Base-by-base conservation (phyloP, 306 rosid species). In the Trifolium subterraneum region DNA sequence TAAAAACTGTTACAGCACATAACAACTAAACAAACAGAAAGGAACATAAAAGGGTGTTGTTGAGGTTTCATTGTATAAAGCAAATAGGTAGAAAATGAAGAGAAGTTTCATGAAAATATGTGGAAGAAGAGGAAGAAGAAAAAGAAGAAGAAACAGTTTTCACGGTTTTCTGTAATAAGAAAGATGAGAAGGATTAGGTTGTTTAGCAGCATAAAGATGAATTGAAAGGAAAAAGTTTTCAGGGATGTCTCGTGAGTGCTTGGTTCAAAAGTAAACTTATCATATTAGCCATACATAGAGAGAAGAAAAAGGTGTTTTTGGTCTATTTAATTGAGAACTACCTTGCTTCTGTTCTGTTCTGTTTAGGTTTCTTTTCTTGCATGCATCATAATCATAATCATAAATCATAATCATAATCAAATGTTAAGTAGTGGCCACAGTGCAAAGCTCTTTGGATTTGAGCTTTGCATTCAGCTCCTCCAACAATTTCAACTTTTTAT, bases 241-340 rank as follows among this genome's bases (percentile, higher is more conserved):
- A 91, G 86, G 88, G 91, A 74, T 54, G 84, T 59, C 97, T 78
- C 97, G 97, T 93, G 98, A 90, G 54, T 84, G 76, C 91, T 82
- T 70, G 87, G 90, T 84, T 86, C 78, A 85, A 90, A 93, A 85
- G 92, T 77, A 2, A 47, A 82, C 61, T 74, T 14, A 27, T 54
- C 13, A 55, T 27, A 56, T 15, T 25, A 68, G 68, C 52, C 35
- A 76, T 74, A 69, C 35, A 76, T 74, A 69, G 77, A 79, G 3
- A 72, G 56, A 71, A 56, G 56, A 71, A 56, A 56, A 56, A 56
- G 63, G n/a, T 56, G 33, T 56, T 80, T 80, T 76, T 74, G 72
- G 60, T 72, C 27, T 39, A 82, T 81, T 71, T 45, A 74, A 76
- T 85, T 76, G 78, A 82, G 78, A 82, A 73, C 86, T 80, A 78